Conservation (phyloP, 1,139 yeast genomes). For the Trichomonascaceae sp. region DNA sequence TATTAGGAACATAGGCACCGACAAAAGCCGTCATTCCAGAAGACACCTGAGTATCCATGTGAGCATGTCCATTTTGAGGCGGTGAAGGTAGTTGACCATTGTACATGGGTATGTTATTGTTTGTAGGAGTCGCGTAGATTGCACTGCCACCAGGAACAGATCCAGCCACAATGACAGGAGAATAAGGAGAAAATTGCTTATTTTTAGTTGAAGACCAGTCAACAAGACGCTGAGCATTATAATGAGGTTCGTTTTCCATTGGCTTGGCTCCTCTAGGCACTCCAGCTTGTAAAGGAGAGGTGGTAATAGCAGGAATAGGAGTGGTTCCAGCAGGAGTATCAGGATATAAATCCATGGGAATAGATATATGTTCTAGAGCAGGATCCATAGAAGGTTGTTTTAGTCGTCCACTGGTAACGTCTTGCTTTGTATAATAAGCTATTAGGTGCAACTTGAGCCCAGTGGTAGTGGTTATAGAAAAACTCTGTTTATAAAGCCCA, state of each 20-base stretch:
- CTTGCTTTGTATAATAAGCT: constrained; percentile 41
- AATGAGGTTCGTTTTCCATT: not conserved
- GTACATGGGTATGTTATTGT: not conserved
- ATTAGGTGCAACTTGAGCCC: constrained; percentile 52
- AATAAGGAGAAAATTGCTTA: not conserved
- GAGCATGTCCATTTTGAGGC: not conserved
- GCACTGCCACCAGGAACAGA: not conserved
- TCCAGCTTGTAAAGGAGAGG: constrained; percentile 17
- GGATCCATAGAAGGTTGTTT: constrained; percentile 40
- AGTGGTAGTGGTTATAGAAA: constrained; percentile 45
- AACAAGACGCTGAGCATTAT: not conserved
- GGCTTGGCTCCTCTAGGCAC: constrained; percentile 3
- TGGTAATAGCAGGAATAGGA: constrained; percentile 27
- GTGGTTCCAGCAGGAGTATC: constrained; percentile 27
- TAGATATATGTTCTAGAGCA: constrained; percentile 30
- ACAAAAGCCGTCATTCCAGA: not conserved
- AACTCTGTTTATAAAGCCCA: constrained; percentile 56
- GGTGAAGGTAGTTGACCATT: not conserved
- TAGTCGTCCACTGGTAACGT: constrained; percentile 27
- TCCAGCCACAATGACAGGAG: not conserved
- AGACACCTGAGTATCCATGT: not conserved
- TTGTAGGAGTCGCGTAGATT: not conserved
- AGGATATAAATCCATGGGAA: constrained; percentile 38
- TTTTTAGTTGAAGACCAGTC: not conserved
- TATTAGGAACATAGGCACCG: not conserved